Evolutionary conservation across 805 yeast genomes (phyloP).

Genomic region (Kodamaea leandrae): DNA sequence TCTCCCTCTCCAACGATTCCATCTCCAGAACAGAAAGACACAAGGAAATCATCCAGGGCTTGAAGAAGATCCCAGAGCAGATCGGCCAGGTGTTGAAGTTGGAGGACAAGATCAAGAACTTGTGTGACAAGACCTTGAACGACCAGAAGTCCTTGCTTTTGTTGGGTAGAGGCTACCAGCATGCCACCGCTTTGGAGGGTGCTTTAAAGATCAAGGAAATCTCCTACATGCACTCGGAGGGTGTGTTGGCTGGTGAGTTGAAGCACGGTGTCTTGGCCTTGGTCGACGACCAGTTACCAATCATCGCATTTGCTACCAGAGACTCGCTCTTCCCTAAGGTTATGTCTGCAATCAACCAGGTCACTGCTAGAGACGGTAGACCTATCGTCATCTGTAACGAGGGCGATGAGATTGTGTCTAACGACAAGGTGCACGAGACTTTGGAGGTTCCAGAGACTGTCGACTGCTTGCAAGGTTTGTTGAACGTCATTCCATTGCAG

Average conservation of each 20-base stretch:
- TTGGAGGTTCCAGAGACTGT: constrained; percentile 93
- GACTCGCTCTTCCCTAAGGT: constrained; percentile 96
- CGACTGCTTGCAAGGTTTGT: constrained; percentile 94
- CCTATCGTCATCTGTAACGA: constrained; percentile 90
- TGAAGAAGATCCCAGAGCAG: constrained; percentile 80
- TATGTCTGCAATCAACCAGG: constrained; percentile 93
- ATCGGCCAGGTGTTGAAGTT: constrained; percentile 72
- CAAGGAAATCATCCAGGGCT: constrained; percentile 79
- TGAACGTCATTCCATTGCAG: constrained; percentile 93
- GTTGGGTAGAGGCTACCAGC: constrained; percentile 96
- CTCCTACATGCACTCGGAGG: constrained; percentile 98
- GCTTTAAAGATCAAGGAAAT: constrained; percentile 97
- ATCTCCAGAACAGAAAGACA: constrained; percentile 76
- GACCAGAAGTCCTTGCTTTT: constrained; percentile 83
- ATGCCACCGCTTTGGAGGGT: constrained; percentile 96
- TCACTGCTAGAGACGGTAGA: constrained; percentile 94
- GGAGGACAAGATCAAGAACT: constrained; percentile 67
- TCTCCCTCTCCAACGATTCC: constrained; percentile 90
- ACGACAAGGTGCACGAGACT: constrained; percentile 59
- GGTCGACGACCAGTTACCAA: constrained; percentile 91
- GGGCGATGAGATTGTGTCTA: constrained; percentile 64
- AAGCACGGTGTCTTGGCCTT: constrained; percentile 97
- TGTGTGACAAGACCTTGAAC: constrained; percentile 72
- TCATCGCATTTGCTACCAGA: constrained; percentile 92
- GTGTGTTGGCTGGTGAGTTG: constrained; percentile 97